Conservation (phyloP, 495 filamentous ascomycete genomes). For the Stereocaulon alpinum region DNA sequence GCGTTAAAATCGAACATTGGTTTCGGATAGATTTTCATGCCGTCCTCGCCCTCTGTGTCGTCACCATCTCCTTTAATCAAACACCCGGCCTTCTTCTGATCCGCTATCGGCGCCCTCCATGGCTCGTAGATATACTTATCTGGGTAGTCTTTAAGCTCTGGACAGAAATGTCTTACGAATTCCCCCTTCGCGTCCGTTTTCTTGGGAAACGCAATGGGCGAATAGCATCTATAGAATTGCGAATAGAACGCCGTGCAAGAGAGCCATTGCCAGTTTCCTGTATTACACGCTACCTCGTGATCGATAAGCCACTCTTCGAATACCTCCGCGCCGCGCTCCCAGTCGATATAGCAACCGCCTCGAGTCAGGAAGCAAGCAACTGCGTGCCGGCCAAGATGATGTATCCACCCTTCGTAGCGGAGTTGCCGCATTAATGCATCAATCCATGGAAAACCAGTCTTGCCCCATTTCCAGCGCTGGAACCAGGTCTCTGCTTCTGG, state of each 20-base stretch:
- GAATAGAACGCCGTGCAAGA: slow-evolving; percentile 57
- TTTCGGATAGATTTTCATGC: slow-evolving; percentile 46
- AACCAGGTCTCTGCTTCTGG: slow-evolving; percentile 50
- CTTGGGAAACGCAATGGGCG: slow-evolving; percentile 53
- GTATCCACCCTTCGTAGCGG: slow-evolving; percentile 60
- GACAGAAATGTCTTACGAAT: slow-evolving; percentile 50
- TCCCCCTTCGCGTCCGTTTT: slow-evolving; percentile 55
- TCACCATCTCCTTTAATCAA: slow-evolving; percentile 43
- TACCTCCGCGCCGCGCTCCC: slow-evolving; percentile 63
- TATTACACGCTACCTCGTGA: slow-evolving; percentile 58
- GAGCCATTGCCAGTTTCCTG: slow-evolving; percentile 70
- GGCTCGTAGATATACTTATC: slow-evolving; percentile 67
- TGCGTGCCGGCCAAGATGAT: slow-evolving; percentile 60
- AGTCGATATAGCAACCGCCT: slow-evolving; percentile 61
- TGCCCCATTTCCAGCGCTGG: slow-evolving; percentile 51
- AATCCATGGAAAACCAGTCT: slow-evolving; percentile 63
- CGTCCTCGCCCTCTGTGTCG: slow-evolving; percentile 23
- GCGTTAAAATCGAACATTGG: slow-evolving; percentile 63
- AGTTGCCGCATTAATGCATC: slow-evolving; percentile 68
- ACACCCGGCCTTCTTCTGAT: slow-evolving; percentile 50
- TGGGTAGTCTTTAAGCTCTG: slow-evolving; percentile 47
- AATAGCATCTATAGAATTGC: slow-evolving; percentile 58
- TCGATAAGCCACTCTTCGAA: slow-evolving; percentile 65
- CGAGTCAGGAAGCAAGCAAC: slow-evolving; percentile 65
- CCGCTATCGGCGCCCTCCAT: slow-evolving; percentile 53